Percentiles rank a stretch among this genome's conserved stretches.
These are phyloP conservation scores for Aspergillus sp. DNA, from an alignment of 2,329 filamentous ascomycete genomes.

Conservation along the genomic window DNA sequence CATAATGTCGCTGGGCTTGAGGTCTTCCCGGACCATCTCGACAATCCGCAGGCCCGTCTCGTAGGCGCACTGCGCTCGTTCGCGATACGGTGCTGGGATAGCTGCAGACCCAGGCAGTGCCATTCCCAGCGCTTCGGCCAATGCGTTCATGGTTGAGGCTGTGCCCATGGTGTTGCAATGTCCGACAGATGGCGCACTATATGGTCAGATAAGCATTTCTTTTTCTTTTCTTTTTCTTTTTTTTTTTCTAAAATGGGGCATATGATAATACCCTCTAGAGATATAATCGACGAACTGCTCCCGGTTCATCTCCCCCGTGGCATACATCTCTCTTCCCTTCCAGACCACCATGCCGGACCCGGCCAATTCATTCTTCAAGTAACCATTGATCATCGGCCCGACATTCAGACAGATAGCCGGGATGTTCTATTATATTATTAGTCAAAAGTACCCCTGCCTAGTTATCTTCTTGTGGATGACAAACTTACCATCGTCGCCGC, in stretches of 20 bases:
- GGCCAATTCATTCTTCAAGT: conserved; percentile 33
- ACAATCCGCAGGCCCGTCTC: conserved; percentile 44
- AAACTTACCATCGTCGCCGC: conserved; percentile 40
- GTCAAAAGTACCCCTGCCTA: too few relatives aligned
- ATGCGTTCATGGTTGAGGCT: conserved; percentile 46
- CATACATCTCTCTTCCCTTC: conserved; percentile 43
- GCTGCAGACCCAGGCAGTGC: conserved; percentile 44
- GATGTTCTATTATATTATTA: conserved; percentile 32
- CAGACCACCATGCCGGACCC: conserved; percentile 43
- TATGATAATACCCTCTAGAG: conserved; percentile 27
- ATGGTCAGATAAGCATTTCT: not conserved
- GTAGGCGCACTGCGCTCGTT: conserved; percentile 43
- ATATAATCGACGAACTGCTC: conserved; percentile 42
- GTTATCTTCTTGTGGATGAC: not conserved
- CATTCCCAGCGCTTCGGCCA: conserved; percentile 47
- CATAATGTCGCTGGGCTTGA: conserved; percentile 48
- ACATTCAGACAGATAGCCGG: conserved; percentile 47
- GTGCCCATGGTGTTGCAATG: conserved; percentile 50
- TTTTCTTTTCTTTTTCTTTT: too few relatives aligned
- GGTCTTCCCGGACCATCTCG: conserved; percentile 43
- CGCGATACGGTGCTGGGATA: conserved; percentile 45
- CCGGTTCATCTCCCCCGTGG: conserved; percentile 40
- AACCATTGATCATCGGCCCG: conserved; percentile 47
- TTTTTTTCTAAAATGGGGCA: too few relatives aligned
- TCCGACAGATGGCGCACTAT: conserved; percentile 39